Evolutionary conservation across 305 asterid species (phyloP).

Genomic region (Caryopteris hybrid): DNA sequence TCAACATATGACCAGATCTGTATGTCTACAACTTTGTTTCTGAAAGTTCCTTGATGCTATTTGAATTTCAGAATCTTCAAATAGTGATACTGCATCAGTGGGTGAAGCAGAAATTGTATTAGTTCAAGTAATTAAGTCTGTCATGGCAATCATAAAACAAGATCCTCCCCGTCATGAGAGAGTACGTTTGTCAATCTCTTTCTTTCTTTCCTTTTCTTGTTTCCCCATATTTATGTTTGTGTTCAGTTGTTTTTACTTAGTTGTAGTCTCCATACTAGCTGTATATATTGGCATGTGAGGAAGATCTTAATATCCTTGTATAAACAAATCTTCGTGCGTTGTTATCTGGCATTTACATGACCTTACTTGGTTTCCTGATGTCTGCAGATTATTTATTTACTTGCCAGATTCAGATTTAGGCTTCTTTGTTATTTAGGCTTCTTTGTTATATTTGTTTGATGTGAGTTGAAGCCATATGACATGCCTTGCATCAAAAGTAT

Average conservation of each 20-base stretch:
- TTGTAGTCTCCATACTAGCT: background rate
- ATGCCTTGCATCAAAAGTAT: background rate
- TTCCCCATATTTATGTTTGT: background rate
- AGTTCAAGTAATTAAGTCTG: conserved; percentile 80
- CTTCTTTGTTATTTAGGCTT: background rate
- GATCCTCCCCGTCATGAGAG: conserved; percentile 74
- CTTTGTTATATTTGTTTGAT: background rate
- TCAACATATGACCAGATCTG: conserved; percentile 17
- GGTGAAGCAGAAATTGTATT: conserved; percentile 70
- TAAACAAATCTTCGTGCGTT: background rate
- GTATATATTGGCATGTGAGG: background rate
- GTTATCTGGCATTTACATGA: conserved; percentile 1
- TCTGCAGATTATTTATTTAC: background rate
- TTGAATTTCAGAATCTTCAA: conserved; percentile 53
- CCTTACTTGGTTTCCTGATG: background rate
- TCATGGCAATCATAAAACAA: conserved; percentile 72
- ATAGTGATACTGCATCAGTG: conserved; percentile 37
- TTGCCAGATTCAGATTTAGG: background rate
- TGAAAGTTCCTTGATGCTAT: conserved; percentile 21
- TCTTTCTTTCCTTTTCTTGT: background rate
- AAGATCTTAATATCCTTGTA: background rate
- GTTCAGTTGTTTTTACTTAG: background rate
- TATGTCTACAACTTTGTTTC: conserved; percentile 6
- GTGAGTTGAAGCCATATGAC: background rate
- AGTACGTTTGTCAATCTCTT: conserved; percentile 39